Evolutionary conservation across 2,329 filamentous ascomycete genomes (phyloP), one percentile per base, ranked within the genome.

Genomic region (Allantophomopsis lycopodina): DNA sequence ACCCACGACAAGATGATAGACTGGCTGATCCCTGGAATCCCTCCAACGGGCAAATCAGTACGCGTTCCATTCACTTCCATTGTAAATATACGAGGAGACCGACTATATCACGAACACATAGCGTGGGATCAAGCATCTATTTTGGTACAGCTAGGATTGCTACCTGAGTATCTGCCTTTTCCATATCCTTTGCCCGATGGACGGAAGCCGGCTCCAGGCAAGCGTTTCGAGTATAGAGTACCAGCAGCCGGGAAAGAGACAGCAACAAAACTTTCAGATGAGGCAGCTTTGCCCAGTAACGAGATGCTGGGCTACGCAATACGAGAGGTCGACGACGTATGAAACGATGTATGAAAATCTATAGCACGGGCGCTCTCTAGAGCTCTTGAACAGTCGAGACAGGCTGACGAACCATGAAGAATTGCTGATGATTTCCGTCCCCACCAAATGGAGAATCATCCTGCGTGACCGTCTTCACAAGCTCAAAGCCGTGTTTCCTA

Each of bases 81-180:
- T 0, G 77, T 83, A 4, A 79, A 79, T 41, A 68, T 83, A 39
- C 69, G 79, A 2, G 79, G 79, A 2, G 77, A 83, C 50, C 62
- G 77, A 1, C 57, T 84, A 1, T 81, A 74, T 46, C 76, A 83
- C 46, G 79, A 84, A 53, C 79, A 83, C 48, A 83, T 84, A 34
- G 61, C 68, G 12, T 84, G 79, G 78, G 79, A 84, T 43, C 77
- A 83, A 52, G 72, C 64, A 0, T 78, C 73, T 0, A 68, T 73
- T 2, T 58, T 84, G 8, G 56, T 63, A 6, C 79, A 83, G 51
- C 54, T 79, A 2, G 78, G 73, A 0, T 52, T 82, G 15, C 52
- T 84, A 38, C 52, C 52, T 3, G 46, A 51, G 38, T 54, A 53
- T 21, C 45, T 55, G 1, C 52, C 50, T 2, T 55, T 48, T 18